Evolutionary conservation across 2,329 filamentous ascomycete species (phyloP).

Genomic region (Aureobasidium sp.): DNA sequence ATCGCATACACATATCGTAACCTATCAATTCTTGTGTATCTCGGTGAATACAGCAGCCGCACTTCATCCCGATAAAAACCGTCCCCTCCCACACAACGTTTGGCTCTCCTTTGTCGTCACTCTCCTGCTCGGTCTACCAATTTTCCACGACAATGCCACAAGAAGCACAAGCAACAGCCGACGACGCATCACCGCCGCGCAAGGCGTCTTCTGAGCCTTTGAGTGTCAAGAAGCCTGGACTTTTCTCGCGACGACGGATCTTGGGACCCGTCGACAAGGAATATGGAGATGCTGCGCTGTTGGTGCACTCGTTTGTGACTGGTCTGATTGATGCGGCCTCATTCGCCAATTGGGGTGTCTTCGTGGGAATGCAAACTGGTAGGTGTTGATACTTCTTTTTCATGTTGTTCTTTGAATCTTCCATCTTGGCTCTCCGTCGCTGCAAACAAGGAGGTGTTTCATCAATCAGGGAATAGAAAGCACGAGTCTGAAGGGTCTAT

Average conservation of each 20-base stretch:
- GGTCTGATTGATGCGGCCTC: conserved; percentile 43
- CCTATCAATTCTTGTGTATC: not conserved
- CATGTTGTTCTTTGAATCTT: not conserved
- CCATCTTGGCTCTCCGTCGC: not conserved
- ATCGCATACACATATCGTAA: not conserved
- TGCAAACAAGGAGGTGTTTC: not conserved
- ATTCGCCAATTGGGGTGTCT: conserved; percentile 44
- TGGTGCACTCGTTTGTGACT: conserved; percentile 41
- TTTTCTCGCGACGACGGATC: conserved; percentile 23
- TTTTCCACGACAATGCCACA: conserved; percentile 5
- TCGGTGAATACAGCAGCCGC: not conserved
- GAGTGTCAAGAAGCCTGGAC: conserved; percentile 9
- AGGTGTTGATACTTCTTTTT: conserved; percentile 15
- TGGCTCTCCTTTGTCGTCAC: not conserved
- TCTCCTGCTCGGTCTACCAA: not conserved
- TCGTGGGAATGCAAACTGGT: conserved; percentile 49
- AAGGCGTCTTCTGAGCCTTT: not conserved
- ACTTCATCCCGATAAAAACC: not conserved
- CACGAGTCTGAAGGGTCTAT: not conserved
- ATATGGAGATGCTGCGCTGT: conserved; percentile 26
- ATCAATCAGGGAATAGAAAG: not conserved
- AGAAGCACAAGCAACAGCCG: conserved; percentile 2
- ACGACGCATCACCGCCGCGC: not conserved
- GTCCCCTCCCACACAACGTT: not conserved
- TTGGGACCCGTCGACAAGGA: conserved; percentile 27